Conservation (phyloP, 805 yeast genomes). For the Wickerhamiella lipophila region DNA sequence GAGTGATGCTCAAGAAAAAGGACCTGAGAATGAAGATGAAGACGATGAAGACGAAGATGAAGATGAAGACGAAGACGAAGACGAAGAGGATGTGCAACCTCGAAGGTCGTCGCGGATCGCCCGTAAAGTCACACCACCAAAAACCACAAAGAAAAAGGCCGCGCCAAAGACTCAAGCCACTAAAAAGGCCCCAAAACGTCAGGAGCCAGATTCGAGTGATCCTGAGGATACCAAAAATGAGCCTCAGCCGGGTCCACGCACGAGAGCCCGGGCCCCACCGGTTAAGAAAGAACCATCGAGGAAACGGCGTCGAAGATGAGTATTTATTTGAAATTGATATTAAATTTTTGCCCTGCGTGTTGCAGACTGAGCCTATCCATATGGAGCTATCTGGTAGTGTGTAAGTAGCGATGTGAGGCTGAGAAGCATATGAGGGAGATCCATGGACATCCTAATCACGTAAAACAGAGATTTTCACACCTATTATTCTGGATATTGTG, state of each 20-base stretch:
- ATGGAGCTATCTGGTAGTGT: no score
- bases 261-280: neutral
- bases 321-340: neutral
- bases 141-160: neutral
- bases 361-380: no score
- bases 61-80: conserved; percentile 10
- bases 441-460: no score
- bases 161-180: neutral
- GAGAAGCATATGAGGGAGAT: no score
- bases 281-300: neutral
- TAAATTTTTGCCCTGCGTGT: no score
- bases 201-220: neutral
- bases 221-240: neutral
- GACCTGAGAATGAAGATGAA: neutral
- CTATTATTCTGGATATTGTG: no score
- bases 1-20: neutral
- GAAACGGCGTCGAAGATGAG: neutral
- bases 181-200: neutral
- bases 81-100: conserved; percentile 11
- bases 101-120: conserved; percentile 13
- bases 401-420: no score
- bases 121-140: neutral
- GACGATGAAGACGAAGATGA: conserved; percentile 1
- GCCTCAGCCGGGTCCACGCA: neutral
- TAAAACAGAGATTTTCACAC: no score